Percentiles rank a stretch among this genome's conserved stretches.
These are phyloP conservation scores for Fonsecaea pedrosoi DNA, from an alignment of 2,329 filamentous ascomycete genomes.

Conservation along the genomic window DNA sequence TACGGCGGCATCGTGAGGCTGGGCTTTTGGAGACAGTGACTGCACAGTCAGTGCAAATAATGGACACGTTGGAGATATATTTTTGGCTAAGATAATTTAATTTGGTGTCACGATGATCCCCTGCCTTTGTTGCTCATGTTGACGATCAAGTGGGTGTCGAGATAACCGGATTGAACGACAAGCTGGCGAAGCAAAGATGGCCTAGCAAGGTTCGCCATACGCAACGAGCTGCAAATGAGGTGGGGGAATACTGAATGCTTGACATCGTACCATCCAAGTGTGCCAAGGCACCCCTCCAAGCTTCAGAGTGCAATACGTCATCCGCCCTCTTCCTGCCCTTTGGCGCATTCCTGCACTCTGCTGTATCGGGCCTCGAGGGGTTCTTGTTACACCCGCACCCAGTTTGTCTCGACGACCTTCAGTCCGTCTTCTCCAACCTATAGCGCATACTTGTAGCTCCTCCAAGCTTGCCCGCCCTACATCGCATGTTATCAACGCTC, in stretches of 20 bases:
- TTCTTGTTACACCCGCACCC: slow-evolving; percentile 11
- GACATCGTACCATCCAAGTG: not conserved
- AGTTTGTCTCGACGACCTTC: slow-evolving; percentile 5
- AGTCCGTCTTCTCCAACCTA: slow-evolving; percentile 1
- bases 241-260: not conserved
- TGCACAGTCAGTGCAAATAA: not conserved
- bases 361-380: slow-evolving; percentile 13
- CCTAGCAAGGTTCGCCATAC: not conserved
- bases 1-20: not conserved
- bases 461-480: slow-evolving; percentile 11
- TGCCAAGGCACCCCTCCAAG: not conserved
- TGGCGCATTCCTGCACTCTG: slow-evolving; percentile 12
- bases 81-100: not conserved
- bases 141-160: not conserved
- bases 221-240: not conserved
- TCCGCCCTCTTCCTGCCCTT: not conserved
- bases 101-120: not conserved
- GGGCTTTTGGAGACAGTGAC: not conserved
- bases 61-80: not conserved
- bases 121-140: not conserved
- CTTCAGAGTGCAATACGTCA: slow-evolving; percentile 10
- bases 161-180: not conserved
- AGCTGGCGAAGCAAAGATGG: not conserved
- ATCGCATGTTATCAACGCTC: slow-evolving; percentile 1
- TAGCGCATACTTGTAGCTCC: slow-evolving; percentile 13